Base-by-base conservation (phyloP, 139 green algal genomes). In the Monoraphidium neglectum region DNA sequence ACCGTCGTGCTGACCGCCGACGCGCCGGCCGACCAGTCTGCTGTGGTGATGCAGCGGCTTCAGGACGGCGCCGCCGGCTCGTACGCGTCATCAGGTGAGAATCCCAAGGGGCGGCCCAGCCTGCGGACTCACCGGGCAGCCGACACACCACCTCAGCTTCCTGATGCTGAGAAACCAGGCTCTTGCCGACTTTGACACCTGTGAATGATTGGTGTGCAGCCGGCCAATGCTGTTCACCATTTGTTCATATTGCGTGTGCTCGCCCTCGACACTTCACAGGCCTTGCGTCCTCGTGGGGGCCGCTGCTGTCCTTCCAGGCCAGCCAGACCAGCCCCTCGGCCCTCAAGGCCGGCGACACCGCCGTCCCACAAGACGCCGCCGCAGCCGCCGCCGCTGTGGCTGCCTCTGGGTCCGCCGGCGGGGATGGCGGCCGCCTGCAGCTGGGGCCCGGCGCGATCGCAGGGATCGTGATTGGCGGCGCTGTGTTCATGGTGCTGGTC, bases 1-100 rank as follows among this genome's bases (percentile, higher is more conserved):
- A 43, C 57, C 28, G 28, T 77, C 18, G 23, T 59, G n/a, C 43
- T 77, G 26, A 77, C 30, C n/a, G 10, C 56, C 26, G 70, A 67
- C 70, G 37, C 70, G 16, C 70, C 70, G 18, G 2, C 59, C 3
- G n/a, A 23, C 2, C 37, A 43, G n/a, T 26, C 57, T 15, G 54
- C 53, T 0, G 5, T 36, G 5, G 59, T 38, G n/a, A 57, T 26
- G 10, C 23, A 0, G 4, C n/a, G 38, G 24, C 59, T 77, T n/a
- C 35, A n/a, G 13, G 36, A 26, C 16, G 51, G 67, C 28, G 46
- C 37, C 2, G 40, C 43, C 37, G 56, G 37, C 2, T 16, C 43
- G 4, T 76, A 67, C 26, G 21, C 5, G 43, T 8, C 8, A 8
- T 51, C 43, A 12, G 12, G 43, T 51, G 43, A 12, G 43, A n/a